Conservation (phyloP, 2,329 filamentous ascomycete species). For the Allantophomopsis lycopodina region DNA sequence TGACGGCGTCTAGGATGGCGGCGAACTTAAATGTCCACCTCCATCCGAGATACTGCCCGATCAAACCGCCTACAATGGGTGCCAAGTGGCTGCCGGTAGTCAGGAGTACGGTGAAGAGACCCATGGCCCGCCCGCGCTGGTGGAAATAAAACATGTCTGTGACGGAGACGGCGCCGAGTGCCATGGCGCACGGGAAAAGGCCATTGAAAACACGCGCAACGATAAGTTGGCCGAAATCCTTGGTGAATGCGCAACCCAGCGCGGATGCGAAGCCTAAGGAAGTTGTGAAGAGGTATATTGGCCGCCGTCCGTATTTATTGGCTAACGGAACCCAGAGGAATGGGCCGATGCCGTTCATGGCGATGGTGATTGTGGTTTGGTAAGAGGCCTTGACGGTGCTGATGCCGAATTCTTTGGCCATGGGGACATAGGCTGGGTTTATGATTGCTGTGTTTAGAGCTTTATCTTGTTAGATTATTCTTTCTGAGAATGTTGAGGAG, state of each 20-base stretch:
- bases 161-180: not conserved
- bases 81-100: not conserved
- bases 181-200: not conserved
- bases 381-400: not conserved
- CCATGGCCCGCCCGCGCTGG: not conserved
- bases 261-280: not conserved
- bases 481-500: too few relatives aligned
- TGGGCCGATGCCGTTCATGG: not conserved
- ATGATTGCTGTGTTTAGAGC: too few relatives aligned
- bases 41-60: slow-evolving; percentile 65
- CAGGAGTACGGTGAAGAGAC: not conserved
- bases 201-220: not conserved
- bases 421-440: not conserved
- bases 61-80: slow-evolving; percentile 42
- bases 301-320: not conserved
- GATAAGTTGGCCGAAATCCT: not conserved
- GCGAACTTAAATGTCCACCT: slow-evolving; percentile 42
- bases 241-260: not conserved
- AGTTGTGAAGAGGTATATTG: not conserved
- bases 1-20: slow-evolving; percentile 13
- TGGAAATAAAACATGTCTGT: not conserved
- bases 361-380: not conserved
- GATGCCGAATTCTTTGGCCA: not conserved
- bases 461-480: too few relatives aligned
- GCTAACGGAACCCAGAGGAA: not conserved